Evolutionary conservation across 2,329 filamentous ascomycete species (phyloP).

Genomic region (Calonectria pauciramosa): DNA sequence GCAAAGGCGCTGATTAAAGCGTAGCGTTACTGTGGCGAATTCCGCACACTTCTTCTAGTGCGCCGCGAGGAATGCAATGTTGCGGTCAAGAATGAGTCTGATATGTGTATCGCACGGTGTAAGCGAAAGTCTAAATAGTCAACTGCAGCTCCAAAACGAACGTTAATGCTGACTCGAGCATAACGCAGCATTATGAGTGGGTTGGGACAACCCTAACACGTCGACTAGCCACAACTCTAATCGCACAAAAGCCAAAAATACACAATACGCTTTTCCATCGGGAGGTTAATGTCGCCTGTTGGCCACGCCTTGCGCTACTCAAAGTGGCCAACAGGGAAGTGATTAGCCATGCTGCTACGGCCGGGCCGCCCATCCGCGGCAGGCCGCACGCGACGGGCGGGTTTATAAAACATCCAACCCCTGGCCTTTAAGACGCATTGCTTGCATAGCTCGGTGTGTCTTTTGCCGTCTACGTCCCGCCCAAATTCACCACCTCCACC

Average conservation of each 20-base stretch:
- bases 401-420: background rate
- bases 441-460: background rate
- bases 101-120: background rate
- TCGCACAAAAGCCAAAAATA: background rate
- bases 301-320: background rate
- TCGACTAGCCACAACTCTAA: background rate
- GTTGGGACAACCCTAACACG: background rate
- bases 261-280: background rate
- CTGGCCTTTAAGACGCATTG: background rate
- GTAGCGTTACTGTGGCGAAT: background rate
- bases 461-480: background rate
- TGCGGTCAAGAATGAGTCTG: background rate
- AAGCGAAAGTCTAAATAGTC: background rate
- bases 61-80: background rate
- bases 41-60: background rate
- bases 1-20: too few species aligned
- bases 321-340: background rate
- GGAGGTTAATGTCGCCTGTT: background rate
- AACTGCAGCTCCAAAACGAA: background rate
- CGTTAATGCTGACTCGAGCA: background rate
- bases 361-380: background rate
- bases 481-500: background rate
- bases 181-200: slow-evolving; percentile 6
- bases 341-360: background rate
- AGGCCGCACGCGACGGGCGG: background rate